These are phyloP conservation scores for Rugosomyces carneus DNA, from an alignment of 1,284 basidiomycete genomes.

Conservation along the genomic window DNA sequence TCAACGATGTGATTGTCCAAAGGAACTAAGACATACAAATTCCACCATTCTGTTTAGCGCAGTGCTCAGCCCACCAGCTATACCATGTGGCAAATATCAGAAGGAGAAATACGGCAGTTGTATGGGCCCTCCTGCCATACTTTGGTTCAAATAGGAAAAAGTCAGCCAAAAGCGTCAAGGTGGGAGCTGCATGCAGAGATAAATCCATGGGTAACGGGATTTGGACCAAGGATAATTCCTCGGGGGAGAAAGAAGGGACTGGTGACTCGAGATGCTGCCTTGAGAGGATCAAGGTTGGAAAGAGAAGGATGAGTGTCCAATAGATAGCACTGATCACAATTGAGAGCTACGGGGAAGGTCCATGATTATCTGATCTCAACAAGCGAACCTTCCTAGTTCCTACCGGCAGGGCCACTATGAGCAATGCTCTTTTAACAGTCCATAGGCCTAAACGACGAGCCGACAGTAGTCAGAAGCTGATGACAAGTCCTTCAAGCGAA, in stretches of 20 bases:
- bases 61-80: slow-evolving; percentile 63
- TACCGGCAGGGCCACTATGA: slow-evolving; percentile 61
- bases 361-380: neutral
- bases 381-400: slow-evolving; percentile 17
- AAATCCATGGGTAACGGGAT: slow-evolving; percentile 64
- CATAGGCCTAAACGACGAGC: slow-evolving; percentile 29
- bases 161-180: slow-evolving; percentile 55
- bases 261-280: slow-evolving; percentile 5
- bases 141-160: slow-evolving; percentile 65
- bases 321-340: slow-evolving; percentile 70
- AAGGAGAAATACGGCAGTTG: slow-evolving; percentile 40
- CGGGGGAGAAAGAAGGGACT: slow-evolving; percentile 31
- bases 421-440: slow-evolving; percentile 45
- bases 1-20: neutral
- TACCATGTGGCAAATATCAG: slow-evolving; percentile 47
- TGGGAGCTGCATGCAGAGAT: slow-evolving; percentile 62
- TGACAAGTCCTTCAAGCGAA: neutral
- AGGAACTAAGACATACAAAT: slow-evolving; percentile 42
- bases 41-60: slow-evolving; percentile 56
- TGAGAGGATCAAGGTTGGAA: slow-evolving; percentile 49
- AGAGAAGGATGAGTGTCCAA: slow-evolving; percentile 53
- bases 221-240: slow-evolving; percentile 32
- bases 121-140: slow-evolving; percentile 43
- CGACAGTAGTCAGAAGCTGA: neutral
- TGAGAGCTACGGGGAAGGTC: slow-evolving; percentile 37